phyloP scores from a whole-genome alignment of 2,329 filamentous ascomycete genomes.

The Cytospora piceicola region DNA sequence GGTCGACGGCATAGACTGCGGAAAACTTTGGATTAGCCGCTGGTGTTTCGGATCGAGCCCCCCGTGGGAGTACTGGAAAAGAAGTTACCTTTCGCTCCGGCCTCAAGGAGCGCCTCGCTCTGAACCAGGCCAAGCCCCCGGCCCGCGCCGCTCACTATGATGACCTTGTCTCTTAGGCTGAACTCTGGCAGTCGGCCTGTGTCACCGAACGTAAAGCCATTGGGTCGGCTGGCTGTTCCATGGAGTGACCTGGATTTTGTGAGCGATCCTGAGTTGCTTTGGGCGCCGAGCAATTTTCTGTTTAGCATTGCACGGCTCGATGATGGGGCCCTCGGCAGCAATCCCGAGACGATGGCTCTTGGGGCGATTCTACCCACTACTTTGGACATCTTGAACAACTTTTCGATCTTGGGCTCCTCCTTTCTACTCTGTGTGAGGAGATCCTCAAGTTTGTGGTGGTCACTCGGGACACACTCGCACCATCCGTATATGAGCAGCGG shows the following conservation, averaged over 20 bases:
- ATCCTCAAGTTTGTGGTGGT: neutral
- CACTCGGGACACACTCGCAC: neutral
- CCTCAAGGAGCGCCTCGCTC: conserved; percentile 77
- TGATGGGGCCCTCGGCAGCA: conserved; percentile 7
- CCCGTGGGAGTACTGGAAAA: conserved; percentile 45
- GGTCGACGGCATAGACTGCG: conserved; percentile 65
- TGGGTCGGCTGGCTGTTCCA: neutral
- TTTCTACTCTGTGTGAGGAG: neutral
- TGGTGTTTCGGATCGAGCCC: neutral
- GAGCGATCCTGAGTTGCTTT: neutral
- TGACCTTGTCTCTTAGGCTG: conserved; percentile 72
- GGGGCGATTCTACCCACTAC: conserved; percentile 7
- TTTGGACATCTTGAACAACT: conserved; percentile 21
- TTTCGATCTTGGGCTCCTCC: neutral
- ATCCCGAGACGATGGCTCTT: neutral
- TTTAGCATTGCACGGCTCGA: neutral
- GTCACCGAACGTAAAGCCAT: conserved; percentile 18
- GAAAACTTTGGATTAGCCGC: neutral
- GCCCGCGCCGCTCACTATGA: conserved; percentile 76
- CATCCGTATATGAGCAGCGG: neutral
- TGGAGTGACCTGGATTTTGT: conserved; percentile 15
- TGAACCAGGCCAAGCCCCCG: conserved; percentile 79
- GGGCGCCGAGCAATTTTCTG: neutral
- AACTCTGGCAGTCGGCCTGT: conserved; percentile 67
- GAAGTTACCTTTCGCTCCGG: conserved; percentile 62